phyloP scores from a whole-genome alignment of 2,329 filamentous ascomycete species.

The Gaeumannomyces sp. region DNA sequence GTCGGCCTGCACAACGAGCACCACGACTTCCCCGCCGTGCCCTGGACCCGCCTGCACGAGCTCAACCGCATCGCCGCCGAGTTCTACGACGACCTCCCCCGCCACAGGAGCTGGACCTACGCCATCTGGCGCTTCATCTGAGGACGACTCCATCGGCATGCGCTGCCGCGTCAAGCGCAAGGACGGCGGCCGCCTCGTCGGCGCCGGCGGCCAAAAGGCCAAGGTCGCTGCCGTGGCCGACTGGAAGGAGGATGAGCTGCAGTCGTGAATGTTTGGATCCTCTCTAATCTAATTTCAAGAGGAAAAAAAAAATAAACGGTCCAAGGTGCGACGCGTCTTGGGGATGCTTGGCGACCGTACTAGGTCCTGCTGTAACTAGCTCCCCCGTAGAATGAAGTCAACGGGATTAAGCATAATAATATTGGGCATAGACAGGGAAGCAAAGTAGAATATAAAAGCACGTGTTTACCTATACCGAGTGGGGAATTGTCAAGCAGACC shows the following conservation, averaged over 20 bases:
- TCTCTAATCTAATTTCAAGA: background rate
- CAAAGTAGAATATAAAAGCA: background rate
- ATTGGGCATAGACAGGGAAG: background rate
- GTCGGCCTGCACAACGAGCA: constrained; percentile 98
- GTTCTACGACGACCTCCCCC: constrained; percentile 84
- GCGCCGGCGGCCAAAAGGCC: constrained; percentile 30
- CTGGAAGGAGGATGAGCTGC: constrained; percentile 65
- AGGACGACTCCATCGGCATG: constrained; percentile 82
- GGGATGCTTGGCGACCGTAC: too few species aligned
- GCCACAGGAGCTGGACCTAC: constrained; percentile 83
- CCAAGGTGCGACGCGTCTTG: background rate
- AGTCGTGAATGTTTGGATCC: constrained; percentile 40
- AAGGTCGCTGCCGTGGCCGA: constrained; percentile 34
- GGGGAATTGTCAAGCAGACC: too few species aligned
- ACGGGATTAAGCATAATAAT: background rate
- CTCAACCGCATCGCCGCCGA: constrained; percentile 77
- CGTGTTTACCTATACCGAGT: background rate
- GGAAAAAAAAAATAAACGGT: background rate
- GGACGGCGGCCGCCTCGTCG: constrained; percentile 61
- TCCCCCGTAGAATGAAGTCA: background rate
- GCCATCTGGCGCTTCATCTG: constrained; percentile 95
- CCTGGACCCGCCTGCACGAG: constrained; percentile 79
- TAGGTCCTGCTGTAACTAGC: background rate
- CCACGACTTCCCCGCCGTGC: constrained; percentile 95
- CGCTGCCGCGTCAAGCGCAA: constrained; percentile 91